A percentile compares a stretch with the other conserved stretches of the same genome.
Conservation (phyloP, 164 flowering plant genomes). For the Saururus chinensis region DNA sequence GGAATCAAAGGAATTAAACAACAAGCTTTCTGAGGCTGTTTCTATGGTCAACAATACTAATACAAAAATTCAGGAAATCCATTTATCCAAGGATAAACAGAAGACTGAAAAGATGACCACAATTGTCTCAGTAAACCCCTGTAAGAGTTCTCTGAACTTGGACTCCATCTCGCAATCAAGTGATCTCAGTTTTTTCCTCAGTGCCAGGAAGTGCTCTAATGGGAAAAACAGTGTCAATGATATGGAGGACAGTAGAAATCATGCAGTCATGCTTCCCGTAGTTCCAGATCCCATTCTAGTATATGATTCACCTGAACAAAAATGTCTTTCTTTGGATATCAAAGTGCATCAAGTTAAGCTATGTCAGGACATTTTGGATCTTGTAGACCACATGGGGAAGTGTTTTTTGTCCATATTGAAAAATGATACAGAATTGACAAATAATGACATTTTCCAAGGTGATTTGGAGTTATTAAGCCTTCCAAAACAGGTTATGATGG, state of each 20-base stretch:
- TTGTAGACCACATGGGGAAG: constrained; percentile 24
- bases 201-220: constrained; percentile 31
- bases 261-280: constrained; percentile 12
- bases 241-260: constrained; percentile 10
- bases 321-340: constrained; percentile 17
- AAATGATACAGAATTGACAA: constrained; percentile 18
- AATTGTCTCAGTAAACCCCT: constrained; percentile 10
- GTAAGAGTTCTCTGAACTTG: constrained; percentile 23
- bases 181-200: constrained; percentile 69
- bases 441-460: constrained; percentile 14
- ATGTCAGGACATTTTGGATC: constrained; percentile 28
- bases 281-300: constrained; percentile 9
- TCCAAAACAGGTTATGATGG: constrained; percentile 31
- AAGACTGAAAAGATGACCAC: constrained; percentile 18
- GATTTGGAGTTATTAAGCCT: constrained; percentile 15
- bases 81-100: constrained; percentile 14
- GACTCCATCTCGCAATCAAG: constrained; percentile 41
- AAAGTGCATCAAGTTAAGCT: constrained; percentile 24
- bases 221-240: constrained; percentile 20
- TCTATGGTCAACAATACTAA: constrained; percentile 9
- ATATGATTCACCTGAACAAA: constrained; percentile 11
- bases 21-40: constrained; percentile 14
- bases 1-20: constrained; percentile 24
- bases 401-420: constrained; percentile 28
- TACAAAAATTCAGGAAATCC: constrained; percentile 12